Evolutionary conservation across 2,329 filamentous ascomycete genomes (phyloP), one percentile per base, ranked within the genome.

Genomic region (Pseudocercospora fijiensis): DNA sequence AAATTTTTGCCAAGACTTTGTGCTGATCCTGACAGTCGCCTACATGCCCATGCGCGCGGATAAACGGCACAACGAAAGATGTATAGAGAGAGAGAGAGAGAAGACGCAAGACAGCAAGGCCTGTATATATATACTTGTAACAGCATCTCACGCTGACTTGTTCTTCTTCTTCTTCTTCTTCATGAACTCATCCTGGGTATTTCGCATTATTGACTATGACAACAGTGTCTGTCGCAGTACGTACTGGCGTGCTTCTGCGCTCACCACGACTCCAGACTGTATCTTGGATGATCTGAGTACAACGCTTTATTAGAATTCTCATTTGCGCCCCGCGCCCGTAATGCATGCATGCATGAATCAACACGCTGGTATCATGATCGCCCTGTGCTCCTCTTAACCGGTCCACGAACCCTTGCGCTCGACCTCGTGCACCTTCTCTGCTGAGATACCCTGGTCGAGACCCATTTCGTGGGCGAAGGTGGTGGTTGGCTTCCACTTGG

Each of bases 401-500:
- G 73, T 69, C 52, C 52, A 56, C 47, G 71, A 74, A 43, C 74
- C 74, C 70, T 73, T 74, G 67, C 74, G 73, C 73, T 75, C 74
- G 57, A 74, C 73, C 53, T 75, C 73, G 56, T 67, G 69, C 51
- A 70, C 67, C 72, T 73, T 74, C 59, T 65, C 73, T 16, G 52
- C 52, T 2, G 52, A 56, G n/a, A 56, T 56, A 60, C 71, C 72
- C 26, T 70, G 67, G 61, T 73, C 71, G 59, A 75, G 65, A 60
- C 73, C 74, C 71, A 74, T 73, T 60, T 74, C 67, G 56, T 65
- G 65, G 30, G 74, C 74, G 65, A 74, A 76, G 56, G 73, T 75
- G 58, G 71, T 72, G 57, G 74, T 78, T 57, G 74, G 74, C 62
- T 62, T 67, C 58, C 91, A 95, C 80, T 87, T 88, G 79, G 86